Base-by-base conservation (phyloP, 768 basidiomycete species). In the Mycena crocata region DNA sequence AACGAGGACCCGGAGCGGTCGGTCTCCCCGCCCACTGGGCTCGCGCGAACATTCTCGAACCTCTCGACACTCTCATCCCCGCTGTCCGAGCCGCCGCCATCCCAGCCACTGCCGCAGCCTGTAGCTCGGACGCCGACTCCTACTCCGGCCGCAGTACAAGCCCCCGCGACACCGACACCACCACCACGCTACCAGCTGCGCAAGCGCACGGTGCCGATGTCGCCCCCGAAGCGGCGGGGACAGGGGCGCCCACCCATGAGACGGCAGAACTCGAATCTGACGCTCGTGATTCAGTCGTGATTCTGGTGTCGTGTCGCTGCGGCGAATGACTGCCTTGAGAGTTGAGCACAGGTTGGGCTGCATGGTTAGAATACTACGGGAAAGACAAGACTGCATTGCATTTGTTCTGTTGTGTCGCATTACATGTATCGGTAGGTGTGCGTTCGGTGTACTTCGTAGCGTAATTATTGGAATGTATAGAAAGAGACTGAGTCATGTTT, bases 61-160 rank as follows among this genome's bases (percentile, higher is more conserved):
- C 13, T 59, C 62, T 30, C 69, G 69, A 23, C 79, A 78, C 44
- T 83, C 80, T 67, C 66, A 28, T 67, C 66, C 12, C 60, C 65
- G 32, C 58, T 57, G 10, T 57, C 65, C 17, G 46, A 50, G 24
- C n/a, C 45, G 19, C 42, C 54, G n/a, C 30, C 57, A 14, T 63
- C 50, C 15, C n/a, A 34, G 34, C 40, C 21, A 45, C 10, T 54
- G 50, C 9, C 26, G 21, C 19, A 39, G 28, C 19, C 5, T 48
- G n/a, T 28, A 31, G 17, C 32, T 45, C n/a, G n/a, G n/a, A n/a
- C n/a, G n/a, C n/a, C n/a, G n/a, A n/a, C n/a, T n/a, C n/a, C n/a
- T n/a, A n/a, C n/a, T n/a, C n/a, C n/a, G n/a, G n/a, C n/a, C n/a
- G n/a, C n/a, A n/a, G n/a, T n/a, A n/a, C n/a, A n/a, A n/a, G 12